These are phyloP conservation scores for Parasarocladium wereldwijsianum DNA, from an alignment of 2,329 filamentous ascomycete species.

Conservation along the genomic window DNA sequence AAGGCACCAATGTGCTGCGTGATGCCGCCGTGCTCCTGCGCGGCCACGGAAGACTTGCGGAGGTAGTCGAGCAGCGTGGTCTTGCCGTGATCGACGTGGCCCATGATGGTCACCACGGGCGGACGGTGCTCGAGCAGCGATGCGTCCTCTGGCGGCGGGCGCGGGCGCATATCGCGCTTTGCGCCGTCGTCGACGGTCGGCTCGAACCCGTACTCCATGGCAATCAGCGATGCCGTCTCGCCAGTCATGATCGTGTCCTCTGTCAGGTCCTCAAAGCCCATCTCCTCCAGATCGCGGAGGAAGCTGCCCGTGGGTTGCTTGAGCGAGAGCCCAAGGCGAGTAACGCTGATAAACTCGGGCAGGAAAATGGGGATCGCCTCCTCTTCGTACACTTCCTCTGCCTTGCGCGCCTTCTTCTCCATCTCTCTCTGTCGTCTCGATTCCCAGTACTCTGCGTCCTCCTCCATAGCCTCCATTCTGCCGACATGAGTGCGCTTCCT, in stretches of 20 bases:
- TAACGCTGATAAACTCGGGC: conserved; percentile 85
- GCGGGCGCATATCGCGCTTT: conserved; percentile 54
- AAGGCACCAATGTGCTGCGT: conserved; percentile 98
- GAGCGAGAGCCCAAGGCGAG: conserved; percentile 62
- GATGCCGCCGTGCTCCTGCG: conserved; percentile 87
- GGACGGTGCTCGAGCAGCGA: conserved; percentile 59
- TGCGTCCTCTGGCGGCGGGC: conserved; percentile 53
- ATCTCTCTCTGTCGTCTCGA: conserved; percentile 24
- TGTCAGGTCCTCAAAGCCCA: conserved; percentile 79
- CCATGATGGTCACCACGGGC: conserved; percentile 98
- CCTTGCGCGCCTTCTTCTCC: conserved; percentile 23
- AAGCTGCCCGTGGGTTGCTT: conserved; percentile 59
- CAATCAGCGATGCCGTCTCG: conserved; percentile 80
- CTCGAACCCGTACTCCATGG: conserved; percentile 85
- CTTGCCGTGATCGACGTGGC: conserved; percentile 96
- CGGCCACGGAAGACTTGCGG: conserved; percentile 81
- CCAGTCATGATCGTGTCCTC: conserved; percentile 78
- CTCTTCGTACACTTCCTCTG: conserved; percentile 26
- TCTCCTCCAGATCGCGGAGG: conserved; percentile 57
- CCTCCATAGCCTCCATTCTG: conserved; percentile 24
- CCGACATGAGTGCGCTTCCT: conserved; percentile 12
- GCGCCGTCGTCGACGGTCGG: conserved; percentile 58
- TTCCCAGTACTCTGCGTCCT: conserved; percentile 20
- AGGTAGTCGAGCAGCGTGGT: conserved; percentile 91
- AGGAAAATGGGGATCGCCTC: conserved; percentile 51